Percentiles rank a stretch among this genome's conserved stretches.
These are phyloP conservation scores for Acanthamoeba lenticulata DNA, from an alignment of 208 protist species.

Conservation along the genomic window DNA sequence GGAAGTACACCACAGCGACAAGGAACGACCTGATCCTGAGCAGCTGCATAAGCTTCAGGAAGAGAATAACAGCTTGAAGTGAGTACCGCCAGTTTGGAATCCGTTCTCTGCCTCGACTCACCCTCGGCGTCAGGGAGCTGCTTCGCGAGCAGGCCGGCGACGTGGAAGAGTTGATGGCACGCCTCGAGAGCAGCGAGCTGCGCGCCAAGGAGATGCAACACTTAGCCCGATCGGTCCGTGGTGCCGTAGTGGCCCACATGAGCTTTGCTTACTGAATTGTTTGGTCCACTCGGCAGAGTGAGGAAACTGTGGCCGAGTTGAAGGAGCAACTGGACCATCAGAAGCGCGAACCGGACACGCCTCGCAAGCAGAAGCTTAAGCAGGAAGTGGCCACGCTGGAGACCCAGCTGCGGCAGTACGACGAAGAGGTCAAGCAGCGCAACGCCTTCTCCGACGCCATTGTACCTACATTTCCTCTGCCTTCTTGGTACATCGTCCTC, in stretches of 20 bases:
- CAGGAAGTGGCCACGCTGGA: not conserved
- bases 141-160: not conserved
- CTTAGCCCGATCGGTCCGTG: not conserved
- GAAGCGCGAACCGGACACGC: not conserved
- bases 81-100: no score
- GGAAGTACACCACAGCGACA: not conserved
- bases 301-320: not conserved
- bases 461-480: no score
- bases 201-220: not conserved
- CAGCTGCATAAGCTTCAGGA: not conserved
- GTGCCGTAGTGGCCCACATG: not conserved
- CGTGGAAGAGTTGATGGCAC: conserved; percentile 23
- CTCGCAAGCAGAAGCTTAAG: not conserved
- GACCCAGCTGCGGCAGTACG: not conserved
- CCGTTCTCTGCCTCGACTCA: no score
- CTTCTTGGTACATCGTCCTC: not conserved
- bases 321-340: not conserved
- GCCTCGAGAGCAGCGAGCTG: not conserved
- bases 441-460: not conserved
- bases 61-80: not conserved
- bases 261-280: not conserved
- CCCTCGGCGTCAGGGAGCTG: no score
- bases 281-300: not conserved
- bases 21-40: not conserved
- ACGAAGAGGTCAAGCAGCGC: conserved; percentile 15